These are phyloP conservation scores for Anethum foeniculum DNA, from an alignment of 140 eudicot species.

Conservation along the genomic window DNA sequence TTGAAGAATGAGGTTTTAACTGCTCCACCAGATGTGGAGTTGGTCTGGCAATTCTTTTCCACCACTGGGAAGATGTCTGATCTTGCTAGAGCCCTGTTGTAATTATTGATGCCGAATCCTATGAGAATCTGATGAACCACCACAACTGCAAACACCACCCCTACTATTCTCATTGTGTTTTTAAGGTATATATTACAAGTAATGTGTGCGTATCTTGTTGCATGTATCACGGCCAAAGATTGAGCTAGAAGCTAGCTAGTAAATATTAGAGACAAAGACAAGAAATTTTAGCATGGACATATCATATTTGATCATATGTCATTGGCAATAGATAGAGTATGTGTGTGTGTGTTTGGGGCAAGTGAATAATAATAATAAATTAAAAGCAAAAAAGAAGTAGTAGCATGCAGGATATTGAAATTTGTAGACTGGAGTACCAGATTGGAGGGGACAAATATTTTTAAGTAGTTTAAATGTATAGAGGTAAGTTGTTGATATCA, in stretches of 20 bases:
- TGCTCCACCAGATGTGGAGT: neutral
- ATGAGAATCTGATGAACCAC: neutral
- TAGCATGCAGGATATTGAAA: constrained; percentile 3
- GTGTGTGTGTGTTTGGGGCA: neutral
- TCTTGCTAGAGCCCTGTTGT: neutral
- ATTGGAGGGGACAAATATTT: constrained; percentile 2
- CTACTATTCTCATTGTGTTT: neutral
- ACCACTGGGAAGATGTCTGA: neutral
- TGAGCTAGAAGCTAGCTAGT: neutral
- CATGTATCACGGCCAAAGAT: neutral
- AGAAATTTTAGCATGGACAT: neutral
- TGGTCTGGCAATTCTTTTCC: neutral
- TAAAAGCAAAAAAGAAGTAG: neutral
- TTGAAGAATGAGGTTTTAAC: neutral
- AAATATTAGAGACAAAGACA: neutral
- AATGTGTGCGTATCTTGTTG: neutral
- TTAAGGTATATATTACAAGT: no score
- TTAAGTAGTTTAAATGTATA: neutral
- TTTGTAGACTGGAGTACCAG: neutral
- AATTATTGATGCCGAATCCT: neutral
- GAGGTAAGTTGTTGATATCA: neutral
- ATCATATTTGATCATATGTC: neutral
- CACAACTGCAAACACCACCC: neutral
- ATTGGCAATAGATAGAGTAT: neutral
- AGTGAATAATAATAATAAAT: neutral